Conservation (phyloP, 2,329 filamentous ascomycete genomes). For the Epicoccum sorghinum region DNA sequence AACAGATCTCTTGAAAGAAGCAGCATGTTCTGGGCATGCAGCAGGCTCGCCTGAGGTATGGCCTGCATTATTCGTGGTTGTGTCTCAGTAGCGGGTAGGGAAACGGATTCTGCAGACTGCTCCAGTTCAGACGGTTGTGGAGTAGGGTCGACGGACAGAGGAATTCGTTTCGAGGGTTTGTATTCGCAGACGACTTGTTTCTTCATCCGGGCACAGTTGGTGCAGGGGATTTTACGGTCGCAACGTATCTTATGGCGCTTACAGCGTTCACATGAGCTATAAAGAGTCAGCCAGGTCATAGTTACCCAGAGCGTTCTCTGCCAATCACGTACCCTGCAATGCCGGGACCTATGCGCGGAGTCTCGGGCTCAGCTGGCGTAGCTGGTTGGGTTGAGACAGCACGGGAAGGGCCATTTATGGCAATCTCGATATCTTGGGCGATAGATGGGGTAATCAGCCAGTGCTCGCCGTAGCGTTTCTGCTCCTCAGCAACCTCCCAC, state of each 20-base stretch:
- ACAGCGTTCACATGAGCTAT: conserved; percentile 16
- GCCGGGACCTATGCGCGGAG: conserved; percentile 6
- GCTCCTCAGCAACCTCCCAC: conserved; percentile 66
- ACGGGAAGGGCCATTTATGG: conserved; percentile 18
- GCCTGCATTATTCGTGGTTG: conserved; percentile 27
- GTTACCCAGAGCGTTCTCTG: accelerated
- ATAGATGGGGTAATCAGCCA: conserved; percentile 67
- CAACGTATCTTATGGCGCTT: conserved; percentile 20
- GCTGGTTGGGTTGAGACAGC: conserved; percentile 25
- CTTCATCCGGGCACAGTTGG: conserved; percentile 11
- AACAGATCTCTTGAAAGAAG: conserved; percentile 41
- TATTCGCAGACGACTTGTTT: conserved; percentile 8
- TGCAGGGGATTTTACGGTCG: conserved; percentile 19
- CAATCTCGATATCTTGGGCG: conserved; percentile 45
- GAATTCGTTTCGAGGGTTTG: not conserved
- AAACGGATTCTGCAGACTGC: not conserved
- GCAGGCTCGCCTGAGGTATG: conserved; percentile 43
- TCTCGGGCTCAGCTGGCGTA: conserved; percentile 15
- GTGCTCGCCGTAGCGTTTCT: conserved; percentile 63
- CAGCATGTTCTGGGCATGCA: conserved; percentile 38
- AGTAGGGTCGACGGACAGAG: not conserved
- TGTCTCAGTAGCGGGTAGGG: not conserved
- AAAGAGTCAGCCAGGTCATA: not conserved
- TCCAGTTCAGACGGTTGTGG: not conserved
- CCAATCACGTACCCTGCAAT: conserved; percentile 17